phyloP scores from a whole-genome alignment of 1,284 basidiomycete genomes.

The Moesziomyces sp. region DNA sequence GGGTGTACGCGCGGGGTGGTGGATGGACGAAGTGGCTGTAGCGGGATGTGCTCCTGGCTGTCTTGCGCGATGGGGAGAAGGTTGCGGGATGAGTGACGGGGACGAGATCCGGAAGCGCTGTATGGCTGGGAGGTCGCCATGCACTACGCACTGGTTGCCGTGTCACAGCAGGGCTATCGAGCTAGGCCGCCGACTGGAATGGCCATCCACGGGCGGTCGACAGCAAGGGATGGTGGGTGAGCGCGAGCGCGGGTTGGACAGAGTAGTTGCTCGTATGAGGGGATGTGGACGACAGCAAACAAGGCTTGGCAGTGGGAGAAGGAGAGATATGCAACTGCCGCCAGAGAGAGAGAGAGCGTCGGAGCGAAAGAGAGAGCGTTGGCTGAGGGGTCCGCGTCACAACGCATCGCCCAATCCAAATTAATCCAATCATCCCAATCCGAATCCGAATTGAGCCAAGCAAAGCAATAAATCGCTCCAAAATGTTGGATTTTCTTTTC shows the following conservation, averaged over 20 bases:
- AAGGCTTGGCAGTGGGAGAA: not conserved
- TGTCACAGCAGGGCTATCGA: not conserved
- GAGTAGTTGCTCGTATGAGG: not conserved
- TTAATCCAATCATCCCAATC: too few species aligned
- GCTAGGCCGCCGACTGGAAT: not conserved
- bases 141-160: not conserved
- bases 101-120: not conserved
- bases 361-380: not conserved
- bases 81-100: too few species aligned
- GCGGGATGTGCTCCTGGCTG: constrained; percentile 37
- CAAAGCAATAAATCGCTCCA: too few species aligned
- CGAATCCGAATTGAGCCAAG: too few species aligned
- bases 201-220: not conserved
- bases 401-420: too few species aligned
- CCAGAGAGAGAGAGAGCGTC: not conserved
- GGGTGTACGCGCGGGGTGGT: constrained; percentile 2
- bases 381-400: too few species aligned
- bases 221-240: not conserved
- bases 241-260: too few species aligned
- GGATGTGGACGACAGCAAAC: too few species aligned
- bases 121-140: not conserved
- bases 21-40: constrained; percentile 29
- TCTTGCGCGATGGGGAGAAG: not conserved
- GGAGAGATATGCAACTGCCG: not conserved
- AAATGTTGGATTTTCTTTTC: too few species aligned